Conservation (phyloP, 116 monocot genomes). For the Thalassia testudinum region DNA sequence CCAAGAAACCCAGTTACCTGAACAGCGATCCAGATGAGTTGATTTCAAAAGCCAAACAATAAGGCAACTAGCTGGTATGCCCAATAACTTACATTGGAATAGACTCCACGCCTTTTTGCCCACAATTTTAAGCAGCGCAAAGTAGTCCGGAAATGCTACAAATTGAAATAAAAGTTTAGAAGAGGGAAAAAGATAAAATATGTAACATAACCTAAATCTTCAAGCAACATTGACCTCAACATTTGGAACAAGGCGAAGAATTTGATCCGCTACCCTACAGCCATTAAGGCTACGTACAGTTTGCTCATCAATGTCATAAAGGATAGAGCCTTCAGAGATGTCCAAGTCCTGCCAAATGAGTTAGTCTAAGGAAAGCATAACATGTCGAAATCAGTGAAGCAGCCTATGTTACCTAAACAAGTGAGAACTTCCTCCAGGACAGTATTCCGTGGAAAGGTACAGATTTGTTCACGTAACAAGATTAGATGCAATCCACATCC, state of each 20-base stretch:
- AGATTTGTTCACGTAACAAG: no score
- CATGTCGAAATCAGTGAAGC: no score
- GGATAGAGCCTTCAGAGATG: slow-evolving; percentile 73
- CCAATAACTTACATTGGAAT: slow-evolving; percentile 74
- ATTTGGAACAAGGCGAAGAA: slow-evolving; percentile 92
- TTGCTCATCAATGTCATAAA: slow-evolving; percentile 75
- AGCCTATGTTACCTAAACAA: no score
- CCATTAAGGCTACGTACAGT: slow-evolving; percentile 97
- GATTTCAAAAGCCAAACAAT: background rate
- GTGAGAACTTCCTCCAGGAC: no score
- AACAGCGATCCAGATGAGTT: background rate
- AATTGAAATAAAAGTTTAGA: slow-evolving; percentile 2
- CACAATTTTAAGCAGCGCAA: slow-evolving; percentile 84
- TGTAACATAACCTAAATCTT: background rate
- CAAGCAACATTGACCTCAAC: slow-evolving; percentile 33
- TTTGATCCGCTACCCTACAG: slow-evolving; percentile 89
- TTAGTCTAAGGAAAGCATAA: no score
- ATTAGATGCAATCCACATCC: no score
- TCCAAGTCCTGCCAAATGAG: slow-evolving; percentile 60
- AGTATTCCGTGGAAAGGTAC: no score
- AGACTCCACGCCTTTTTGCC: slow-evolving; percentile 92
- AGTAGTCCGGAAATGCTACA: slow-evolving; percentile 74
- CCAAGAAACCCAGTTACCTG: slow-evolving; percentile 99
- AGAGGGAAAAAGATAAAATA: background rate
- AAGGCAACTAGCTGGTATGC: background rate